Evolutionary conservation across 805 yeast species (phyloP), one percentile per base, ranked within the genome.

Genomic region (Hermanozyma aechmeae): DNA sequence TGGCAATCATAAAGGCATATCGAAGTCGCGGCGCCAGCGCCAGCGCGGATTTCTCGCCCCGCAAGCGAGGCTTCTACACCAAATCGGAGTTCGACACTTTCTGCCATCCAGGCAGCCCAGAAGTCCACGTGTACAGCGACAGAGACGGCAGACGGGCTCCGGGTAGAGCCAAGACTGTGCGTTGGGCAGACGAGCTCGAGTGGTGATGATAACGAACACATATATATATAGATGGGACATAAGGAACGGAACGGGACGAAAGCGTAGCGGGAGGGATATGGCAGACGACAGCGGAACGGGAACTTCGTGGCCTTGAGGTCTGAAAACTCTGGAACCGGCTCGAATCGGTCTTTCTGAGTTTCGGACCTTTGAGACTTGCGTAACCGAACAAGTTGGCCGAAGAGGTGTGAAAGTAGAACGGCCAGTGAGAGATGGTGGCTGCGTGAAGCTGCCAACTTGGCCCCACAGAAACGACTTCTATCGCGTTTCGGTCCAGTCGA

Each of bases 1-100:
- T 57, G 60, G 69, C 69, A 16, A 59, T 62, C 7, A 62, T 62
- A 20, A 58, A 56, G 43, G 58, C 60, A 24, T 43, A 50, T 17
- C 40, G 20, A n/a, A n/a, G 9, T 18, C 18, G 14, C 8, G 23
- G 13, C 11, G 14, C 11, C 15, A 18, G 22, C 4, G 29, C 11
- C 18, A 17, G 23, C 24, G 23, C 25, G 21, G 22, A 10, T 13
- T 19, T 24, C 20, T n/a, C 17, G 25, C 13, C 20, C 27, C 10
- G 15, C 27, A 13, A 24, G 14, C 30, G 35, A 26, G 61, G 66
- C 1, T 58, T 58, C 29, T 59, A 59, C 35, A 43, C 45, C 13
- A 48, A 45, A 19, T 27, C 35, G 12, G 59, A 58, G 35, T 53
- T 48, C 30, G 46, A 49, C 16, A 39, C 35, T 30, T 38, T 24